Evolutionary conservation across 169 alveolate genomes (phyloP), one percentile per base, ranked within the genome.

Genomic region (Plasmodium blacklocki): DNA sequence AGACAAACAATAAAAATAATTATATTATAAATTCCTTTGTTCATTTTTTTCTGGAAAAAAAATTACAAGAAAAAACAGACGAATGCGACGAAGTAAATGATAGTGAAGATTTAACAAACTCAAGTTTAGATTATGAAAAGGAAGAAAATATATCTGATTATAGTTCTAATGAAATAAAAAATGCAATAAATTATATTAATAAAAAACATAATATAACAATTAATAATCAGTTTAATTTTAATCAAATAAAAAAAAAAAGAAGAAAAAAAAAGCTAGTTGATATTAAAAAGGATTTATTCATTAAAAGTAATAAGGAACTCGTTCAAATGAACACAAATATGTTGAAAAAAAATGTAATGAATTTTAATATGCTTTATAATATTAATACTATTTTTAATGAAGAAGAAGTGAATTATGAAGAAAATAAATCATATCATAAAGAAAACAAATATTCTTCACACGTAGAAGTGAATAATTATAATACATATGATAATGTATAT

Each of bases 1-100:
- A 83, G 29, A 15, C 39, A 15, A 83, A 68, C 60, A 83, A 83
- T 63, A 83, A 68, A 83, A 83, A 83, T 52, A 83, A 68, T 70
- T 67, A 83, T 83, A 83, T 83, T 68, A 68, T 83, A 54, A 29
- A 63, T 32, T 56, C 45, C 18, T 83, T 83, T 73, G 70, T 83
- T 19, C 56, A 68, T n/a, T 18, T 68, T 29, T 47, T 23, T 14
- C 21, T 39, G n/a, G 63, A 68, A 73, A 68, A 83, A 19, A 59
- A 78, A 18, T 56, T 58, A 45, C 58, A 52, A 19, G 67, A 78
- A 66, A 43, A 47, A 45, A 21, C 19, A 54, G 71, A 26, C 14
- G 71, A 2, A 6, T 15, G 23, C 2, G n/a, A 43, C 14, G 68
- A 54, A 52, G 15, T 23, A 15, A 47, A 52, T 12, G 50, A 15